Conservation (phyloP, 768 basidiomycete species). For the Termitomyces sp. region DNA sequence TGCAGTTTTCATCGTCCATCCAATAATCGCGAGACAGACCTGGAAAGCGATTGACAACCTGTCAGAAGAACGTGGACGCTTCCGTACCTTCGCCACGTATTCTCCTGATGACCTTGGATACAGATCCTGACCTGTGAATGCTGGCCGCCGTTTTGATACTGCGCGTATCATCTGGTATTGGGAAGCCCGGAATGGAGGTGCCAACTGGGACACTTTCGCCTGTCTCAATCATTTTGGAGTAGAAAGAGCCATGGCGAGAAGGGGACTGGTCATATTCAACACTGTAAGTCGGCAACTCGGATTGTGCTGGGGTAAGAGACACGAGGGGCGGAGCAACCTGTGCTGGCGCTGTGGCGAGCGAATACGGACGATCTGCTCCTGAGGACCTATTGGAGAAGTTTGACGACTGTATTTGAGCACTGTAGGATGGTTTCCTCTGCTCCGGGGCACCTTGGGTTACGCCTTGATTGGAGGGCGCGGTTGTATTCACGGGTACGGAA, state of each 20-base stretch:
- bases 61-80: not conserved
- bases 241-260: constrained; percentile 43
- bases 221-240: constrained; percentile 49
- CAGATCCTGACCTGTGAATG: constrained; percentile 71
- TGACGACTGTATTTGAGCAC: constrained; percentile 40
- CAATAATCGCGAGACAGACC: constrained; percentile 93
- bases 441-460: constrained; percentile 29
- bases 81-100: constrained; percentile 81
- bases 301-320: constrained; percentile 80
- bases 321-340: constrained; percentile 77
- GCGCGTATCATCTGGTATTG: constrained; percentile 85
- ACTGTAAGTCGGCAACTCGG: constrained; percentile 68
- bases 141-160: constrained; percentile 76
- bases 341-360: constrained; percentile 47
- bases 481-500: constrained; percentile 27
- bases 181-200: constrained; percentile 86
- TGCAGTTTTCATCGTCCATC: constrained; percentile 97
- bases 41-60: constrained; percentile 21
- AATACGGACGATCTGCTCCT: constrained; percentile 50
- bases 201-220: constrained; percentile 56
- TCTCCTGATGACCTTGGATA: constrained; percentile 86
- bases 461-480: constrained; percentile 22
- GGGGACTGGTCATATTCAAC: constrained; percentile 59
- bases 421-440: constrained; percentile 55
- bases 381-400: constrained; percentile 41